phyloP scores from a whole-genome alignment of 768 basidiomycete species.

The Auricularia sp. region DNA sequence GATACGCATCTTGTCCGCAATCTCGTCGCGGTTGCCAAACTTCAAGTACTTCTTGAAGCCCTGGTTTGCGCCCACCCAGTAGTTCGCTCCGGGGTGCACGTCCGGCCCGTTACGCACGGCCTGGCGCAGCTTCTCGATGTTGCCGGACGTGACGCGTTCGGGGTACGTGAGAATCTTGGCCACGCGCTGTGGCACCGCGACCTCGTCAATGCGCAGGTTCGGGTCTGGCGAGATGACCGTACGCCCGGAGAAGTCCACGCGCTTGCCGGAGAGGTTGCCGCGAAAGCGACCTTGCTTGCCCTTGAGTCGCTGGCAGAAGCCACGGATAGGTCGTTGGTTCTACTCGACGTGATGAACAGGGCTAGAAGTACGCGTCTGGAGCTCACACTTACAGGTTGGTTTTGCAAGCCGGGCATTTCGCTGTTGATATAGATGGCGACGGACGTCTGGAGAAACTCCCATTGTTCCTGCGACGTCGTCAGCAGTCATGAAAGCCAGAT shows the following conservation, averaged over 20 bases:
- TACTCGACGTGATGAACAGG: conserved; percentile 4
- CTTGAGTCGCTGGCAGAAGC: conserved; percentile 95
- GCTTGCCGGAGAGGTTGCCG: conserved; percentile 96
- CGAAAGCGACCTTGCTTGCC: conserved; percentile 98
- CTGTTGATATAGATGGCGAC: conserved; percentile 99
- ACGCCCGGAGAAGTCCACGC: conserved; percentile 95
- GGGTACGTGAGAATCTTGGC: conserved; percentile 94
- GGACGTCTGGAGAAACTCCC: conserved; percentile 91
- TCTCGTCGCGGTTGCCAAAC: conserved; percentile 70
- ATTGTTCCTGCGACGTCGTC: conserved; percentile 66
- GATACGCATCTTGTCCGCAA: conserved; percentile 72
- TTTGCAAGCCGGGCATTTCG: conserved; percentile 85
- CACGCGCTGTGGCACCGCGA: conserved; percentile 92
- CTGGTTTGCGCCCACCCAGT: conserved; percentile 70
- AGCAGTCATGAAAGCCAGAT: background rate
- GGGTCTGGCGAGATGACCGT: conserved; percentile 99
- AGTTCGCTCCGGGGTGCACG: conserved; percentile 91
- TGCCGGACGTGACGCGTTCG: conserved; percentile 86
- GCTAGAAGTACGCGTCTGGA: background rate
- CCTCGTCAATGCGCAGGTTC: conserved; percentile 94
- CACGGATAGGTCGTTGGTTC: conserved; percentile 90
- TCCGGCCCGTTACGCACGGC: conserved; percentile 86
- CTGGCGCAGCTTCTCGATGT: conserved; percentile 62
- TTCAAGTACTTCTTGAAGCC: conserved; percentile 80
- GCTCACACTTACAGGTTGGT: conserved; percentile 39